Conservation (phyloP, 1,284 basidiomycete species). For the Cutaneotrichosporon sp. region DNA sequence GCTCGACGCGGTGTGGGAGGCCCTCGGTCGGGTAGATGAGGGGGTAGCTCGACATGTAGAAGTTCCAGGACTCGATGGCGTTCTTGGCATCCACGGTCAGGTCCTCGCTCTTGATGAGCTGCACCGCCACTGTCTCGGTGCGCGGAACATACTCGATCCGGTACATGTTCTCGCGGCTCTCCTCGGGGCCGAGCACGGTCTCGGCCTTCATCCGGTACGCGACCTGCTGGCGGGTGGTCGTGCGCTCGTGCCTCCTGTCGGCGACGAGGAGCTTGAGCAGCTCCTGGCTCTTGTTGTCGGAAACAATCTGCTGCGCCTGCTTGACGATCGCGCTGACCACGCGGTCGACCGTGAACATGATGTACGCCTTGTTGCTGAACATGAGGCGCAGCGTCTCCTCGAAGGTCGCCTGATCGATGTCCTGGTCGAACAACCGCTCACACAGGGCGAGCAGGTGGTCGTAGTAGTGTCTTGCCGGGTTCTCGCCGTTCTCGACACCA, state of each 20-base stretch:
- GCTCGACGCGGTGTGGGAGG: constrained; percentile 59
- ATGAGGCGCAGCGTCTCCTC: constrained; percentile 97
- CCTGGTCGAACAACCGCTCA: constrained; percentile 89
- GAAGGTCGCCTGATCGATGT: constrained; percentile 84
- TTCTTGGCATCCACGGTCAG: constrained; percentile 81
- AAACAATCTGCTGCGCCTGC: constrained; percentile 76
- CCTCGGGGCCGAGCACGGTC: constrained; percentile 78
- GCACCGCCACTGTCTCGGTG: constrained; percentile 72
- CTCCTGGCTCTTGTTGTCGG: constrained; percentile 81
- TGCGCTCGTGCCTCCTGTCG: constrained; percentile 63
- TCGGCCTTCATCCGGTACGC: constrained; percentile 81
- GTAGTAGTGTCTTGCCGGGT: constrained; percentile 70
- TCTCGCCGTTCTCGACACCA: constrained; percentile 53
- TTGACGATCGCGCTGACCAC: constrained; percentile 84
- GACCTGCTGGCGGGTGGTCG: constrained; percentile 78
- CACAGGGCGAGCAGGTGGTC: constrained; percentile 86
- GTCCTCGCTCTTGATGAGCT: constrained; percentile 88
- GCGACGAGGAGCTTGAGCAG: constrained; percentile 75
- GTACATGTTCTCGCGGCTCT: constrained; percentile 93
- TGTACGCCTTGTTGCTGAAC: constrained; percentile 92
- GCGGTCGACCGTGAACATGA: constrained; percentile 92
- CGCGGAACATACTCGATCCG: constrained; percentile 86
- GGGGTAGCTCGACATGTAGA: constrained; percentile 86
- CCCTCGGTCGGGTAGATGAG: constrained; percentile 60
- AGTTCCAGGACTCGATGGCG: constrained; percentile 78